Conservation (phyloP, 768 basidiomycete species). For the Daedaleopsis sinensis region DNA sequence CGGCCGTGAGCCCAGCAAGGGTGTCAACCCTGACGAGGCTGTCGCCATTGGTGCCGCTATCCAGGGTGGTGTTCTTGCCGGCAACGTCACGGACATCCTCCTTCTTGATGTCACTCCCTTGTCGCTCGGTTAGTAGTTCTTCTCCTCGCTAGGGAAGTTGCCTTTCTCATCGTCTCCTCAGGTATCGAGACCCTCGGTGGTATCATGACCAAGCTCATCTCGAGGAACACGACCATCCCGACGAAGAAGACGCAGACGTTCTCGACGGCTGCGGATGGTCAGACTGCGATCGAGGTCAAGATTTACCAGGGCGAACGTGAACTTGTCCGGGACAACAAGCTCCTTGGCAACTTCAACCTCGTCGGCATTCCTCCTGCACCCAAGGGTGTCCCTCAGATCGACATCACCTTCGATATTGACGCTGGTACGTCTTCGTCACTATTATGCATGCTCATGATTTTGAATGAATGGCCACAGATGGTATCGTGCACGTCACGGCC, state of each 20-base stretch:
- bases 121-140: constrained; percentile 73
- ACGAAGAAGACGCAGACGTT: constrained; percentile 99
- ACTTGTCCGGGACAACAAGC: constrained; percentile 96
- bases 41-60: constrained; percentile 98
- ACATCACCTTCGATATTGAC: constrained; percentile 96
- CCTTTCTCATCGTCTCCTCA: constrained; percentile 20
- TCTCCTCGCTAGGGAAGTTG: neutral
- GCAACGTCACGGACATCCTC: constrained; percentile 94
- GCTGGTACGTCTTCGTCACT: constrained; percentile 57
- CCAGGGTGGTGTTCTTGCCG: constrained; percentile 96
- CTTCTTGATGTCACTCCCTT: constrained; percentile 96
- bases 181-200: constrained; percentile 97
- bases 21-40: constrained; percentile 99
- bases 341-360: constrained; percentile 99
- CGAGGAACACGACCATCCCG: constrained; percentile 97
- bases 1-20: constrained; percentile 96
- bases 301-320: constrained; percentile 99
- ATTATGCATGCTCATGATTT: neutral
- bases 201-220: constrained; percentile 99
- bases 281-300: constrained; percentile 99
- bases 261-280: constrained; percentile 98
- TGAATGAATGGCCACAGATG: constrained; percentile 49
- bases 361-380: constrained; percentile 91
- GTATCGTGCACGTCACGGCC: constrained; percentile 96
- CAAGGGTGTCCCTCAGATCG: constrained; percentile 77